Conservation (phyloP, 2,329 filamentous ascomycete genomes). For the Arthrobotrys sinensis region DNA sequence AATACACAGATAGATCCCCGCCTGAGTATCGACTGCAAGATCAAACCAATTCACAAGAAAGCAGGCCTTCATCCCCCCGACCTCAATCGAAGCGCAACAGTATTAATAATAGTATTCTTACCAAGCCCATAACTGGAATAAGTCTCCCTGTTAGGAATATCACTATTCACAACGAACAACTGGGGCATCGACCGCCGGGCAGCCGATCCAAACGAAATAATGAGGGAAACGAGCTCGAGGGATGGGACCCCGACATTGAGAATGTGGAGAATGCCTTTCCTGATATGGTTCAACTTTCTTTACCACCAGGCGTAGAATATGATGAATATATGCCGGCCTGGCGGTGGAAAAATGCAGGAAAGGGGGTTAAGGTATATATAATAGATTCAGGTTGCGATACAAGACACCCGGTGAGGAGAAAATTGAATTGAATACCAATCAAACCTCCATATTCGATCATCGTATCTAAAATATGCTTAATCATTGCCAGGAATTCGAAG, state of each 20-base stretch:
- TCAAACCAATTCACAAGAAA: too few relatives aligned
- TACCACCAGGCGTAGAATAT: background rate
- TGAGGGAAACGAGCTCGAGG: background rate
- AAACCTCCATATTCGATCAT: too few relatives aligned
- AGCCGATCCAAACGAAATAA: background rate
- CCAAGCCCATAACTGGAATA: too few relatives aligned
- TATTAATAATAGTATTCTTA: too few relatives aligned
- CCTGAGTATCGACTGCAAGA: too few relatives aligned
- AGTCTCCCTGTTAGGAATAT: too few relatives aligned
- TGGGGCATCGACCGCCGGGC: background rate
- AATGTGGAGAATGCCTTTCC: background rate
- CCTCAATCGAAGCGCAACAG: too few relatives aligned
- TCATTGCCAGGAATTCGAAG: slow-evolving; percentile 1
- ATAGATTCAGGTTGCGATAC: slow-evolving; percentile 3
- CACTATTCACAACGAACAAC: background rate
- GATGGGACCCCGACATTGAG: background rate
- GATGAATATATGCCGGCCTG: background rate
- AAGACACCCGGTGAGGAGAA: slow-evolving; percentile 10
- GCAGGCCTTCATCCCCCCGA: too few relatives aligned
- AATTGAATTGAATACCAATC: background rate
- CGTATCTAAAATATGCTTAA: too few relatives aligned
- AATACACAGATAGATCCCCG: too few relatives aligned
- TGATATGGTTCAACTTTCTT: background rate
- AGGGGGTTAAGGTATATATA: slow-evolving; percentile 3
- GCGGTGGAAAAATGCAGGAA: slow-evolving; percentile 15